Conservation (phyloP, 2,329 filamentous ascomycete genomes). For the Cephalotrichum gorgonifer region DNA sequence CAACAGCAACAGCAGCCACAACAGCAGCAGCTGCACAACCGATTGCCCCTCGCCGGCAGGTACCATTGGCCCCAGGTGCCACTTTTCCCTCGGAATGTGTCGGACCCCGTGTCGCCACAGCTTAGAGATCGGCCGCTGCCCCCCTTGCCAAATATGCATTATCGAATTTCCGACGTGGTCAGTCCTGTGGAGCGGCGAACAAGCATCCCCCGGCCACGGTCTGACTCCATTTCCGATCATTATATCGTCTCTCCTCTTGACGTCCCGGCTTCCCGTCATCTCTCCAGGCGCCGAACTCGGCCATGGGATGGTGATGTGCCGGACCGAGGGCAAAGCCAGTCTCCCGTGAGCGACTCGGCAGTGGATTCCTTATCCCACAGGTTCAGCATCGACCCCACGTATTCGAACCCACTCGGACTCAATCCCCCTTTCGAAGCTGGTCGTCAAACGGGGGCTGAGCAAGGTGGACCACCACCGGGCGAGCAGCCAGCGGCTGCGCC, state of each 20-base stretch:
- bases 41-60: neutral
- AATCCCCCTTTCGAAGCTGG: neutral
- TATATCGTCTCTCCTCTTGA: neutral
- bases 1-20: neutral
- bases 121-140: neutral
- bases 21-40: neutral
- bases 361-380: neutral
- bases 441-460: neutral
- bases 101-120: neutral
- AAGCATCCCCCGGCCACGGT: neutral
- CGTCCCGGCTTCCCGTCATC: neutral
- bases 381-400: neutral
- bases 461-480: neutral
- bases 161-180: neutral
- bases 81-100: neutral
- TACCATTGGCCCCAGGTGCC: neutral
- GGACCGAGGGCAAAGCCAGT: neutral
- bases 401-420: slow-evolving; percentile 1
- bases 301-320: neutral
- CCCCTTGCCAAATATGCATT: neutral
- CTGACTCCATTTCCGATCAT: neutral
- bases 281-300: neutral
- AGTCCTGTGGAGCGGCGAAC: neutral
- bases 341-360: slow-evolving; percentile 4
- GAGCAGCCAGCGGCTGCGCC: neutral